Evolutionary conservation across 108 stramenopile species (phyloP), one percentile per base, ranked within the genome.

Genomic region (Conticribra weissflogii): DNA sequence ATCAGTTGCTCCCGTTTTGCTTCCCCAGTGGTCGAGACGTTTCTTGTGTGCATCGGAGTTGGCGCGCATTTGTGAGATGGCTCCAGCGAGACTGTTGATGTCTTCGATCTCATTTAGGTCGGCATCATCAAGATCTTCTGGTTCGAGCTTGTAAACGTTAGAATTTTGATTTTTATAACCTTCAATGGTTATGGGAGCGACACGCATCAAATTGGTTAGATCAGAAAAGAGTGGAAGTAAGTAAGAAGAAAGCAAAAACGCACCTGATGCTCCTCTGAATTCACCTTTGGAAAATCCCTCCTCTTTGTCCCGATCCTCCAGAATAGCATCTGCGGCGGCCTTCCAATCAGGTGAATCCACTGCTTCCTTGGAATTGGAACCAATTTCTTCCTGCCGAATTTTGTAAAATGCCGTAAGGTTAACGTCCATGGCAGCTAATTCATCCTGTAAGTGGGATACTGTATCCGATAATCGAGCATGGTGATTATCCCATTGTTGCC

Each of bases 51-150:
- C 14, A 59, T 74, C 27, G 47, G 46, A 33, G 1, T 54, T 61
- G 16, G 54, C 31, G 57, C 61, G 28, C 78, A 82, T 73, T 55
- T 78, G 77, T 18, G 36, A 21, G 23, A 82, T 66, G 5, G 76
- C 61, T 0, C 76, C 81, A 51, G 73, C 66, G 16, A 66, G 22
- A 46, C 76, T 78, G 34, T 82, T 82, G 27, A 82, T 66, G 45
- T 82, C 81, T 59, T 78, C 81, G 3, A 82, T 82, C 50, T 82
- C 76, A 7, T 68, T 74, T 28, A 82, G 71, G 32, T 46, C 54
- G 44, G 72, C 28, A 18, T 46, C 57, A 34, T 65, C 56, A 22
- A 82, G 45, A 60, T 85, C 84, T 32, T 85, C 84, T 3, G 81
- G 65, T 41, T 84, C 83, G 9, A 73, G 64, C 34, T 63, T 71